Evolutionary conservation across 2,329 filamentous ascomycete genomes (phyloP).

Genomic region (Fusarium nisikadoi): DNA sequence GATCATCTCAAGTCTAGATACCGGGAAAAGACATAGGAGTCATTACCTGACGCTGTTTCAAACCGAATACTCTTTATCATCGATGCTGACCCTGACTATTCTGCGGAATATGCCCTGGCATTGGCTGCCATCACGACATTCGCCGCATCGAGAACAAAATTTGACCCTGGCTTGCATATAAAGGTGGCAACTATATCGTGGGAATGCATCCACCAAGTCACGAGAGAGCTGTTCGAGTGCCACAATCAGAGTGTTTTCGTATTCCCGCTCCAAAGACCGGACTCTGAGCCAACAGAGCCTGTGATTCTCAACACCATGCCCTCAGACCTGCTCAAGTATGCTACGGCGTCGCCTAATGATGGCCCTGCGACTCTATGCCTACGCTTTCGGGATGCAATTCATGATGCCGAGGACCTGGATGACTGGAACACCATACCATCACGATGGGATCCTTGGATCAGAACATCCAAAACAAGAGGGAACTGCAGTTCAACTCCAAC

Average conservation of each 20-base stretch:
- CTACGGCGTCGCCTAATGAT: not conserved
- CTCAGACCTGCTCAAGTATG: not conserved
- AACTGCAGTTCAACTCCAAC: not conserved
- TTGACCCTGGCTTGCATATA: not conserved
- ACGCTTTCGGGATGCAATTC: not conserved
- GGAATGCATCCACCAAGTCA: not conserved
- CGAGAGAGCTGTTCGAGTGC: not conserved
- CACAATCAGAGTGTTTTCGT: not conserved
- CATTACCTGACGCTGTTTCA: not conserved
- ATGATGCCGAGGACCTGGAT: not conserved
- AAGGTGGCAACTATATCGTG: not conserved
- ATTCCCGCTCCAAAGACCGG: not conserved
- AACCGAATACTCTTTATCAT: not conserved
- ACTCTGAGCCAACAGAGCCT: not conserved
- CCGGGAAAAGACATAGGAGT: not conserved
- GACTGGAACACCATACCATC: not conserved
- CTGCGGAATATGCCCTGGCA: not conserved
- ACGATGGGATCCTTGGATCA: not conserved
- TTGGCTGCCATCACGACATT: not conserved
- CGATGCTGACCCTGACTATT: not conserved
- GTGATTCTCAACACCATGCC: not conserved
- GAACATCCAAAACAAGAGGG: not conserved
- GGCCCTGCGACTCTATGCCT: not conserved
- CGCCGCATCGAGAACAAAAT: not conserved
- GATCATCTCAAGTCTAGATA: not conserved